Evolutionary conservation across 148 eudicot species (phyloP).

Genomic region (Chenopodium formosanum): DNA sequence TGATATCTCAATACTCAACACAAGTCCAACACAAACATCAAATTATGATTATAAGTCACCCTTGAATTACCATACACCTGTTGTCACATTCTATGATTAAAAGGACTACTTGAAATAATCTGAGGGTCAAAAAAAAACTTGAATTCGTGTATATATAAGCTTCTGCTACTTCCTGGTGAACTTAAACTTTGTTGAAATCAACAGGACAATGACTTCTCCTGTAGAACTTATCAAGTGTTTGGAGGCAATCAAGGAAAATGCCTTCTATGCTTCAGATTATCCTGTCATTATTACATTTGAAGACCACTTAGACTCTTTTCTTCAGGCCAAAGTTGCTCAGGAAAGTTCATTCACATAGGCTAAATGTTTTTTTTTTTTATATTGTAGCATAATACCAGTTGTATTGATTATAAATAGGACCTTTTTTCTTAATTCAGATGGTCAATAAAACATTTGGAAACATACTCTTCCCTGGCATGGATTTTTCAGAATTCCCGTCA

Average conservation of each 20-base stretch:
- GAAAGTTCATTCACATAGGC: slow-evolving; percentile 25
- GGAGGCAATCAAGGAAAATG: slow-evolving; percentile 69
- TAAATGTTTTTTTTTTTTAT: not conserved
- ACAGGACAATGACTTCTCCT: slow-evolving; percentile 75
- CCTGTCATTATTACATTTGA: slow-evolving; percentile 85
- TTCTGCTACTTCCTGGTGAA: not conserved
- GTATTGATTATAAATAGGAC: not conserved
- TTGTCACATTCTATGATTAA: not conserved
- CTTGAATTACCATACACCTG: not conserved
- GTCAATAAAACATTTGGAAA: slow-evolving; percentile 45
- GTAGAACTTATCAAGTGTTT: slow-evolving; percentile 67
- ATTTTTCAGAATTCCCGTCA: slow-evolving; percentile 46
- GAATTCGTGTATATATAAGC: not conserved
- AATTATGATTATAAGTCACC: not conserved
- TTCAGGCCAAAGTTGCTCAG: slow-evolving; percentile 70
- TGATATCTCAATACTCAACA: not conserved
- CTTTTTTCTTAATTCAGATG: slow-evolving; percentile 41
- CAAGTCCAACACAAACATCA: not conserved
- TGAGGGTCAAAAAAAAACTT: not conserved
- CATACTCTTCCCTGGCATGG: slow-evolving; percentile 36
- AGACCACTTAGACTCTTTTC: slow-evolving; percentile 68
- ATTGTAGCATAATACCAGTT: not conserved
- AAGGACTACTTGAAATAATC: too few relatives aligned
- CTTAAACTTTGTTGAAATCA: slow-evolving; percentile 1
- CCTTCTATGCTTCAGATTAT: slow-evolving; percentile 67